Evolutionary conservation across 1,139 yeast genomes (phyloP).

Genomic region (Candida dubliniensis): DNA sequence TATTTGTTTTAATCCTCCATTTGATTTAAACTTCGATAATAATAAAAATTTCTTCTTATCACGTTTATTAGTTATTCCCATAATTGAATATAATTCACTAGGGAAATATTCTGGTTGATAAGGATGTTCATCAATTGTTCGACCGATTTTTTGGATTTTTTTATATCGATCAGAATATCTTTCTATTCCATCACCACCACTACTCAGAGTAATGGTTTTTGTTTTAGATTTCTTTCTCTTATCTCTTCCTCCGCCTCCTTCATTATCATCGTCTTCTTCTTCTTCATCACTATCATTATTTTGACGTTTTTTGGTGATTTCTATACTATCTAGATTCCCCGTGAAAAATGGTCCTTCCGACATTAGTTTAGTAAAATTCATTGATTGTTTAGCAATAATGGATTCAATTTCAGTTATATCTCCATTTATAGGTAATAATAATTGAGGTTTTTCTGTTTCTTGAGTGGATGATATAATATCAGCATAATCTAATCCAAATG

Average conservation of each 20-base stretch:
- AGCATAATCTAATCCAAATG: conserved; percentile 68
- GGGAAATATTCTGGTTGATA: conserved; percentile 75
- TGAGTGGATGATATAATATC: conserved; percentile 46
- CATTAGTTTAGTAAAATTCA: conserved; percentile 56
- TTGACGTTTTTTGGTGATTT: background rate
- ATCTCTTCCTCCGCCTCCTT: conserved; percentile 16
- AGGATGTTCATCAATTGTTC: conserved; percentile 82
- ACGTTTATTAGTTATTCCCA: conserved; percentile 60
- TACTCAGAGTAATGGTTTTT: too few species aligned
- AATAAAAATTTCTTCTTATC: conserved; percentile 54
- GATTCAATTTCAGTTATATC: conserved; percentile 56
- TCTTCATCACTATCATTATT: conserved; percentile 14
- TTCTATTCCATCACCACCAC: conserved; percentile 56
- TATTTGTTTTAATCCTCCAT: conserved; percentile 46
- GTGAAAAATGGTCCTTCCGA: conserved; percentile 78
- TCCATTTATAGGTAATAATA: conserved; percentile 67
- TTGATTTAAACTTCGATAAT: conserved; percentile 47
- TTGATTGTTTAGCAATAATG: conserved; percentile 62
- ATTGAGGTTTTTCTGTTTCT: conserved; percentile 37
- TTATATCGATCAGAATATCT: conserved; percentile 75
- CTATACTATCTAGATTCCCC: conserved; percentile 41
- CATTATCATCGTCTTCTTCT: conserved; percentile 18
- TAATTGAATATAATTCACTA: conserved; percentile 68
- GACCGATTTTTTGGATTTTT: conserved; percentile 71
- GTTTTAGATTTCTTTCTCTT: conserved; percentile 6